Evolutionary conservation across 169 alveolate species (phyloP).

Genomic region (Plasmodium malariae): DNA sequence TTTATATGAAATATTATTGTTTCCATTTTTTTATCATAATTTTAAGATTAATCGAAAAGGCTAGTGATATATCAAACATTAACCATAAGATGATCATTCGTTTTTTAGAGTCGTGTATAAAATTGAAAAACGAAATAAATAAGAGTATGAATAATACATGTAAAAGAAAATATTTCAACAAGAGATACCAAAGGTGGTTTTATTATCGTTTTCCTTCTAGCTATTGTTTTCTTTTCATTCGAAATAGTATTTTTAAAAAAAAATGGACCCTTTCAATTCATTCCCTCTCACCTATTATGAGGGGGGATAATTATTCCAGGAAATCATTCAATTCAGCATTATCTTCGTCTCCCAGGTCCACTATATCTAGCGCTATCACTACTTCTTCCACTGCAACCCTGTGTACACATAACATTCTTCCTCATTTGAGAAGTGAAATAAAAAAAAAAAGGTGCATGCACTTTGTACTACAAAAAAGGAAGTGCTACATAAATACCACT

Average conservation of each 20-base stretch:
- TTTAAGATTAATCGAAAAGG: slow-evolving; percentile 6
- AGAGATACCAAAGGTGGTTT: background rate
- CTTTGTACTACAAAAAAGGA: background rate
- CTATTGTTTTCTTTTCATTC: background rate
- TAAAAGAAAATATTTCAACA: background rate
- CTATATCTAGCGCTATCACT: no score
- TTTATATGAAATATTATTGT: background rate
- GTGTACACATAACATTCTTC: background rate
- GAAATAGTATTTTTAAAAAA: background rate
- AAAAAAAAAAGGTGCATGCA: background rate
- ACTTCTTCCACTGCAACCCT: no score
- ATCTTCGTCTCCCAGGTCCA: no score
- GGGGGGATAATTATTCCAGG: no score
- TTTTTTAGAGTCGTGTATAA: slow-evolving; percentile 22
- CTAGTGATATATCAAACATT: background rate
- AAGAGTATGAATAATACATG: background rate
- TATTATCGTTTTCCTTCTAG: background rate
- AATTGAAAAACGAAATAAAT: slow-evolving; percentile 19
- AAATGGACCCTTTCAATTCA: background rate
- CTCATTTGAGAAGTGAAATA: background rate
- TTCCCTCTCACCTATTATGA: background rate
- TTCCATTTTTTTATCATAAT: slow-evolving; percentile 2
- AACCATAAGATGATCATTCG: background rate
- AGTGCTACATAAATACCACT: background rate
- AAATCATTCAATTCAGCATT: no score